Conservation (phyloP, 192 early-diverging fungal genomes). For the Gryganskiella cystojenkinii region DNA sequence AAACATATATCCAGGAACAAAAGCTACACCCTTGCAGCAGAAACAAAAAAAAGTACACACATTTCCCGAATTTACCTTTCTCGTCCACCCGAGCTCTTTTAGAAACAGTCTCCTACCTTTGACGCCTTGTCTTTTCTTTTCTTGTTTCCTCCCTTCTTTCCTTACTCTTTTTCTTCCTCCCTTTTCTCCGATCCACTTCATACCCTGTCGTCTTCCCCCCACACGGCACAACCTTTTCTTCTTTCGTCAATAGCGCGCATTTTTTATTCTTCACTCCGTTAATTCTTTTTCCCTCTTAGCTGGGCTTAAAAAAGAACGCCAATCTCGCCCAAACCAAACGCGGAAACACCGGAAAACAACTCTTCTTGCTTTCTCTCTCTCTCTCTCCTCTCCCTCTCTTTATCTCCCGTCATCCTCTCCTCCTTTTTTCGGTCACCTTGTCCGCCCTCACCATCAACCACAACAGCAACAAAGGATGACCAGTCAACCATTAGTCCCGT, state of each 20-base stretch:
- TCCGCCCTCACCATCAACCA: not conserved
- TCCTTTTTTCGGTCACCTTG: not conserved
- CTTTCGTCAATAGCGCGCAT: no score
- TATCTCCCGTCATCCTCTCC: not conserved
- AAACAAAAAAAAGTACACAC: no score
- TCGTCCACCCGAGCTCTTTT: no score
- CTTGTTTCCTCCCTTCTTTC: not conserved
- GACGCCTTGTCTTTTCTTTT: not conserved
- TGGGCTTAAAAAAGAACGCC: not conserved
- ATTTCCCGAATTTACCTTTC: no score
- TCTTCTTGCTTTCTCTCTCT: not conserved
- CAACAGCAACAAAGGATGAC: conserved; percentile 19
- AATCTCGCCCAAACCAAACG: not conserved
- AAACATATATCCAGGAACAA: not conserved
- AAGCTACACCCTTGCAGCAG: not conserved
- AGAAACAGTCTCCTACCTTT: not conserved
- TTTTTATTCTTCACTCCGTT: no score
- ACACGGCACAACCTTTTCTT: no score
- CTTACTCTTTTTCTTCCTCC: not conserved
- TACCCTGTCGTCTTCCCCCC: not conserved
- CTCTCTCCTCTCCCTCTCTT: not conserved
- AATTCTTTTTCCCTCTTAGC: not conserved
- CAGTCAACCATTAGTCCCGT: conserved; percentile 44
- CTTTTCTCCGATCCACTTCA: not conserved
- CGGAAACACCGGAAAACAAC: not conserved